Evolutionary conservation across 2,329 filamentous ascomycete genomes (phyloP).

Genomic region (Ascochyta koolunga): DNA sequence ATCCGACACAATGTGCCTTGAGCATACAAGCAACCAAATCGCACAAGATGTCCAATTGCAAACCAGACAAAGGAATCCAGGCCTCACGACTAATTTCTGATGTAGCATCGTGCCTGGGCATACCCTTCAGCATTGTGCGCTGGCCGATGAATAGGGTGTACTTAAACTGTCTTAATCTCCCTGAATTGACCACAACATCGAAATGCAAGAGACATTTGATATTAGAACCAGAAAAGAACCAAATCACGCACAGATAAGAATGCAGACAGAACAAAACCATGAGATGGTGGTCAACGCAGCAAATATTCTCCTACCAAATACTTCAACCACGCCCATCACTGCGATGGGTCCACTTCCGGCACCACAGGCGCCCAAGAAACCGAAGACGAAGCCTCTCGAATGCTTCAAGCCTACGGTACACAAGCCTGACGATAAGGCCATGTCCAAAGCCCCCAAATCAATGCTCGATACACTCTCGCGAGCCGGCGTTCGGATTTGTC

Average conservation of each 20-base stretch:
- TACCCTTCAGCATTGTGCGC: background rate
- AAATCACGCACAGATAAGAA: background rate
- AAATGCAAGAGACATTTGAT: background rate
- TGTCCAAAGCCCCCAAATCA: background rate
- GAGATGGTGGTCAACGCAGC: background rate
- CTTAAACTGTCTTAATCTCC: background rate
- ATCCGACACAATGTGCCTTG: background rate
- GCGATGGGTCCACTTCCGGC: background rate
- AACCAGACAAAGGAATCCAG: background rate
- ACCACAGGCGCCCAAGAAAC: background rate
- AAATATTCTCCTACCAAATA: background rate
- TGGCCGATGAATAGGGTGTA: background rate
- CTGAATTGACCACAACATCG: background rate
- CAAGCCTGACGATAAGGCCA: background rate
- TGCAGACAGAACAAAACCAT: background rate
- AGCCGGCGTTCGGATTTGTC: background rate
- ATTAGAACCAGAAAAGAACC: background rate
- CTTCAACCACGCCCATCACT: background rate
- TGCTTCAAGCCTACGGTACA: background rate
- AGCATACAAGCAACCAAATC: background rate
- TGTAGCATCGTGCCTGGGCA: background rate
- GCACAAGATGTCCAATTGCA: background rate
- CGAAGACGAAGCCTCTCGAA: background rate
- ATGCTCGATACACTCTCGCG: background rate
- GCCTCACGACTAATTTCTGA: background rate